Percentiles rank a stretch among this genome's conserved stretches.
Conservation (phyloP, 2,329 filamentous ascomycete species). For the Sclerotinia minor region DNA sequence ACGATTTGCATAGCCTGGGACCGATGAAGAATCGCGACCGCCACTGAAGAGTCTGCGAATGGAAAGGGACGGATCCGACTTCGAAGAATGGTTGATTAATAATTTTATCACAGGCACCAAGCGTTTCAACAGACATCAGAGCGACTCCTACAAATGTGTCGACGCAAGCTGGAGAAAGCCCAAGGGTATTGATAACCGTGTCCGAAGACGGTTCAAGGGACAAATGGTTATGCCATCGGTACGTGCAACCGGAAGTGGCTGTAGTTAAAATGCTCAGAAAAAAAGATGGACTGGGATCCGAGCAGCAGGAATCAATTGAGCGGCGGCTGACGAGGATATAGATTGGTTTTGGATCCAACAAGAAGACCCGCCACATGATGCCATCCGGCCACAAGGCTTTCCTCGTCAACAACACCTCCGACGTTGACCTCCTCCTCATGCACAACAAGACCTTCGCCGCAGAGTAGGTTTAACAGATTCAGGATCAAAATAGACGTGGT, state of each 20-base stretch:
- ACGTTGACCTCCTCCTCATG: conserved; percentile 98
- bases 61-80: neutral
- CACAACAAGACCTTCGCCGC: conserved; percentile 99
- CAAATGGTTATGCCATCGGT: conserved; percentile 97
- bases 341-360: conserved; percentile 99
- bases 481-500: neutral
- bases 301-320: conserved; percentile 12
- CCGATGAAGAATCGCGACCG: neutral
- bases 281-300: neutral
- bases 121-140: conserved; percentile 96
- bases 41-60: neutral
- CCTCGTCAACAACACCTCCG: conserved; percentile 94
- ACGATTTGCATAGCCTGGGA: conserved; percentile 5
- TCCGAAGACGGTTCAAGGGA: conserved; percentile 96
- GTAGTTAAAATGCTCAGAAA: neutral
- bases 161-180: conserved; percentile 95
- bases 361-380: conserved; percentile 98
- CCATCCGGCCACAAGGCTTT: conserved; percentile 99
- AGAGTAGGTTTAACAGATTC: conserved; percentile 66
- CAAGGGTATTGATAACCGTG: conserved; percentile 99
- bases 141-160: conserved; percentile 93
- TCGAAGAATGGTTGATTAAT: conserved; percentile 13
- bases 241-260: conserved; percentile 50
- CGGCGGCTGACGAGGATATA: conserved; percentile 46
- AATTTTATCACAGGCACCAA: conserved; percentile 68